These are phyloP conservation scores for Stephanodiscus triporus DNA, from an alignment of 108 stramenopile genomes.

Conservation along the genomic window DNA sequence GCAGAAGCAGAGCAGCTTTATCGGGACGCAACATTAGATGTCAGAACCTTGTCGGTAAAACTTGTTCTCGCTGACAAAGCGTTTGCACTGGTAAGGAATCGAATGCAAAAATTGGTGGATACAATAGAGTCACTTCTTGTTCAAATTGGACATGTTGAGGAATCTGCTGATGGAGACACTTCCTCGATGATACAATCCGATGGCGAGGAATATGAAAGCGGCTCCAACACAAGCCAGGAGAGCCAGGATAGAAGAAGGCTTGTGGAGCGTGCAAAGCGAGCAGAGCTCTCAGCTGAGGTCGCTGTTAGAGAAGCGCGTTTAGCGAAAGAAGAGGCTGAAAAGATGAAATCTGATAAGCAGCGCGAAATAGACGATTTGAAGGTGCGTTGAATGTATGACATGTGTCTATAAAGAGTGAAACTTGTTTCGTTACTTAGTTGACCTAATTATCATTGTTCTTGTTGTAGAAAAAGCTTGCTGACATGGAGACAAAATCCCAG, in stretches of 20 bases:
- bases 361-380: constrained; percentile 68
- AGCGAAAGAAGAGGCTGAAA: constrained; percentile 59
- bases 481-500: constrained; percentile 47
- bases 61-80: constrained; percentile 81
- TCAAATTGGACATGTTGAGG: constrained; percentile 66
- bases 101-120: constrained; percentile 75
- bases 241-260: constrained; percentile 53
- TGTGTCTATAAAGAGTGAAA: not conserved
- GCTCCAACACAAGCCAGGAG: constrained; percentile 22
- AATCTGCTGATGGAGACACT: constrained; percentile 28
- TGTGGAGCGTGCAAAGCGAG: constrained; percentile 65
- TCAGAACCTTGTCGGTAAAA: constrained; percentile 72
- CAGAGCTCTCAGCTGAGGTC: constrained; percentile 77
- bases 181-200: constrained; percentile 61
- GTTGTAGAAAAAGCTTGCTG: constrained; percentile 39
- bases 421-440: not conserved
- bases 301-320: constrained; percentile 76
- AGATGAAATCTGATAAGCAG: constrained; percentile 62
- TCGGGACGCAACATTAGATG: constrained; percentile 69
- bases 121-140: constrained; percentile 75
- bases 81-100: constrained; percentile 62
- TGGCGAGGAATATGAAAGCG: constrained; percentile 24
- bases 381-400: constrained; percentile 22
- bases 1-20: constrained; percentile 84
- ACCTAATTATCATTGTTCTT: not conserved